Evolutionary conservation across 352 stramenopile genomes (phyloP), one percentile per base, ranked within the genome.

Genomic region (Pythium utonaiense): DNA sequence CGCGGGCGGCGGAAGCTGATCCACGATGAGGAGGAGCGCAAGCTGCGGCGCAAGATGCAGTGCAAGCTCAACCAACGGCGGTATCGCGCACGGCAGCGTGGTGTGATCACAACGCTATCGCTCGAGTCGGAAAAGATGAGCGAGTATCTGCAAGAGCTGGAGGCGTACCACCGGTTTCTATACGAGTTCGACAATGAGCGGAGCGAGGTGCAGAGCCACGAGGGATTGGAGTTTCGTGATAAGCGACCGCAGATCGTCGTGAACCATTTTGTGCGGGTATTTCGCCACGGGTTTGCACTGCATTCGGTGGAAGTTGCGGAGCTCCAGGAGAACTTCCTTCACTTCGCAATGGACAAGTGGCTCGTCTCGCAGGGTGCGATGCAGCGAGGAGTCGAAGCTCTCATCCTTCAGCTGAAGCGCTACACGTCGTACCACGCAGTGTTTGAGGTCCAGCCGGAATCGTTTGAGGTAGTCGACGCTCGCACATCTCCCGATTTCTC

Each of bases 51-150:
- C 30, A 90, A 90, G 57, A 75, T 73, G 59, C 80, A 90, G 60
- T 90, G 80, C 65, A 87, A 86, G 45, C 71, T 90, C 48, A 90
- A 90, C 60, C 80, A 90, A 48, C 77, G 80, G 9, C 57, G 80
- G 31, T 90, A 90, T 55, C 69, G 80, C n/a, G 80, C 78, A 4
- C 67, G 78, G 49, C 80, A 90, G 61, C 60, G 74, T 34, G 78
- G 76, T 13, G 74, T 88, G 59, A 85, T 88, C 57, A 83, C 64
- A 41, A 80, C 69, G 33, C 38, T 90, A 34, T 83, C 78, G 45
- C 58, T 86, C 9, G 80, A 88, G 58, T 83, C 73, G 1, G 73
- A 86, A 25, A 71, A 76, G 12, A 54, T 84, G 14, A 66, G 52
- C n/a, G 80, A 72, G 19, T 54, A 76, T 31, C 63, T 88, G 9